Base-by-base conservation (phyloP, 768 basidiomycete genomes). In the Cystoderma amianthinum region DNA sequence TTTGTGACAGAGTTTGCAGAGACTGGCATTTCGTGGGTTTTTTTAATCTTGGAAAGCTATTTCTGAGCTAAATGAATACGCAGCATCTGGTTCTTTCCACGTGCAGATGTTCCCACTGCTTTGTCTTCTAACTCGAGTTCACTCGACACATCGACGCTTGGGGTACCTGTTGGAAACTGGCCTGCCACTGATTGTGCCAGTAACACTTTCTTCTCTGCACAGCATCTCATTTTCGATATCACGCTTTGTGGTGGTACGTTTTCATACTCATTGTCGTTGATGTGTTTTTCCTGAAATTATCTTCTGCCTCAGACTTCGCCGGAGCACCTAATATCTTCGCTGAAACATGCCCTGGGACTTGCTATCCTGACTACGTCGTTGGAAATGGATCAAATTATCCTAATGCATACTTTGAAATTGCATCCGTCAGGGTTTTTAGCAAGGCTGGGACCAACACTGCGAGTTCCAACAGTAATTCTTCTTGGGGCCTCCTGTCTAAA, bases 1-100 rank as follows among this genome's bases (percentile, higher is more conserved):
- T 90, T 74, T 47, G 78, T 85, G 15, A 84, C 85, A 1, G 84
- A 88, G 55, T 78, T 80, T 44, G 81, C 84, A 1, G 57, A 67
- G 17, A 66, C 60, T 30, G 84, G 81, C 7, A 77, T 88, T 22
- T 80, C 75, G 80, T 82, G 52, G 48, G 78, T 63, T 6, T 28
- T 13, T 24, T 22, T 1, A 39, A 20, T 36, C 18, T 36, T 17
- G 18, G 15, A 39, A 28, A 22, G 19, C 11, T 2, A 20, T 36
- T 9, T 44, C 30, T 3, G 30, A 33, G 20, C 46, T 33, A 43
- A 24, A 11, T 32, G 25, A 18, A n/a, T 17, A 34, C 39, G 7
- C 49, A 79, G 75, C 5, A 64, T 80, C 17, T 84, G 82, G 82
- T 83, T 82, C 64, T 78, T 81, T 56, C 57, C 68, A 43, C 71